Evolutionary conservation across 208 protist species (phyloP), one percentile per base, ranked within the genome.

Genomic region (Dictyostelium gargantuum): DNA sequence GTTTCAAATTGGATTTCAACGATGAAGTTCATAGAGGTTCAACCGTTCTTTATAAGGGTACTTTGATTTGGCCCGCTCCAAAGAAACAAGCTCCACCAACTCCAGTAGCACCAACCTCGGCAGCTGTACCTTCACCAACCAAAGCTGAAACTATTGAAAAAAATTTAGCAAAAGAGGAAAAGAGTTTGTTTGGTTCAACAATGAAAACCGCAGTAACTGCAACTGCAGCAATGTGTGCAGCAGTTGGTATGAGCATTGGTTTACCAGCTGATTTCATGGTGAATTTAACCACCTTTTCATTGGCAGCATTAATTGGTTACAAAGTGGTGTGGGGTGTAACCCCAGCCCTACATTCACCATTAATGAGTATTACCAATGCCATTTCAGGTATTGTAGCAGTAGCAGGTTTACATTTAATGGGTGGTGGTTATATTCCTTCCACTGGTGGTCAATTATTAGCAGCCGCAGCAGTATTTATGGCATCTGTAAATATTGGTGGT

Each of bases 291-390:
- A 95, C 94, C 23, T 98, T 98, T 52, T 79, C 93, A 13, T 91
- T 98, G 32, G 82, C 96, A 1, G 66, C 76, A 52, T 54, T 97
- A 23, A 92, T 98, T 63, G 97, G 97, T 54, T 97, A 97, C 70
- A 89, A 97, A 40, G 84, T 93, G 17, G 93, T 98, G 23, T 98
- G 97, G 97, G 95, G 93, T 56, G 98, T 99, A 23, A 95, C 96
- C 50, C 97, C 96, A 17, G 93, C 98, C 0, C 97, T 99, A 11
- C 98, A 99, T 92, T 96, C 97, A 15, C 98, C 98, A 15, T 92
- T 99, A 9, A 99, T 99, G 98, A 95, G 96, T 1, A 96, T 98
- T 11, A 99, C 98, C 40, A 99, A 99, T 94, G 98, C 98, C 58
- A 96, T 99, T 44, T 98, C 97, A 40, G 97, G 97, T 74, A 95